Evolutionary conservation across 805 yeast species (phyloP).

Genomic region (Scheffersomyces lignosus): DNA sequence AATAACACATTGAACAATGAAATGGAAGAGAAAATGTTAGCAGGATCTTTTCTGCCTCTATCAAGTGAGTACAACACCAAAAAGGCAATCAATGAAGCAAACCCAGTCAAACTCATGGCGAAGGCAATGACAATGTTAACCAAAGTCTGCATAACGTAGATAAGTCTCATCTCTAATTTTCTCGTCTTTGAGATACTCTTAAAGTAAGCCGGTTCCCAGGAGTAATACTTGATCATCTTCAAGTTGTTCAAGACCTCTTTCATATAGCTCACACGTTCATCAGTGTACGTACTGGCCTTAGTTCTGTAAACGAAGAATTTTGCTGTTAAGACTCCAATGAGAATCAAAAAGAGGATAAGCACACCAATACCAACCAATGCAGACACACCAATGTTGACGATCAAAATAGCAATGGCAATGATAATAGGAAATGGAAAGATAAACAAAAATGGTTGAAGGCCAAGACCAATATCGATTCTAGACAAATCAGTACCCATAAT

Average conservation of each 20-base stretch:
- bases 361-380: conserved; percentile 70
- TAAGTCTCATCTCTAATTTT: conserved; percentile 54
- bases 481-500: conserved; percentile 80
- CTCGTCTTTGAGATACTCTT: conserved; percentile 55
- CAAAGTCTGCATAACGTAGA: conserved; percentile 61
- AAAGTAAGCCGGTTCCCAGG: conserved; percentile 84
- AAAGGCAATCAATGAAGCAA: conserved; percentile 62
- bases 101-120: conserved; percentile 64
- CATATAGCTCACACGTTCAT: conserved; percentile 67
- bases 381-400: conserved; percentile 68
- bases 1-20: conserved; percentile 63
- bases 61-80: conserved; percentile 33
- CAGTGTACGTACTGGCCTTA: conserved; percentile 62
- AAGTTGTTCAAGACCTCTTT: conserved; percentile 75
- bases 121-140: conserved; percentile 63
- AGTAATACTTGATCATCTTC: conserved; percentile 79
- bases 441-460: conserved; percentile 63
- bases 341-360: conserved; percentile 49
- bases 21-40: conserved; percentile 64
- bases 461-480: conserved; percentile 75
- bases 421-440: conserved; percentile 64
- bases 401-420: conserved; percentile 62
- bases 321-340: conserved; percentile 48
- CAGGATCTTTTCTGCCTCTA: conserved; percentile 44
- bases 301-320: conserved; percentile 54